Conservation (phyloP, 2,329 filamentous ascomycete species). For the Scorias spongiosa region DNA sequence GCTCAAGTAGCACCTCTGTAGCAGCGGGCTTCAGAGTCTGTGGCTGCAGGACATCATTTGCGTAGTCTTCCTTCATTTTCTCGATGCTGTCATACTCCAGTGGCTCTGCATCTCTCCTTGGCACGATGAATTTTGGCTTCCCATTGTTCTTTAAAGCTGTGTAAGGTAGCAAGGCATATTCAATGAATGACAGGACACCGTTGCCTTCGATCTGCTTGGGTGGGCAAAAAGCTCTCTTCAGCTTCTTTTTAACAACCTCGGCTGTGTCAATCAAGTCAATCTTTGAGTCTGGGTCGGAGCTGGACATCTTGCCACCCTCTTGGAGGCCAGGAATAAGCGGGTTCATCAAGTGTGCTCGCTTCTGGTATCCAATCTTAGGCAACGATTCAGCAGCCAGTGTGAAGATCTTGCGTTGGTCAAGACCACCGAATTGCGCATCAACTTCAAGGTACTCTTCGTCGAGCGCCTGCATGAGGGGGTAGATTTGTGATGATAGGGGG, state of each 20-base stretch:
- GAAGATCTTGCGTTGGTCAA: conserved; percentile 82
- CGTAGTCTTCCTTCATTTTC: conserved; percentile 66
- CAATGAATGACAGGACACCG: conserved; percentile 71
- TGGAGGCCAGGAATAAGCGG: conserved; percentile 75
- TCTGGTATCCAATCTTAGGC: conserved; percentile 71
- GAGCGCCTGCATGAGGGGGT: conserved; percentile 76
- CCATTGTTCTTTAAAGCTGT: conserved; percentile 42
- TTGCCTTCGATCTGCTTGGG: conserved; percentile 71
- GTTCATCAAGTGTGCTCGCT: conserved; percentile 62
- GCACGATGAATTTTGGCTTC: conserved; percentile 48
- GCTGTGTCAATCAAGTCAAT: conserved; percentile 79
- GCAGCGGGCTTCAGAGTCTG: conserved; percentile 81
- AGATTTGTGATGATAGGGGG: conserved; percentile 58
- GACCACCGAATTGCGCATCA: conserved; percentile 74
- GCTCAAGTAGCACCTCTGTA: conserved; percentile 52
- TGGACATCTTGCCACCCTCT: conserved; percentile 65
- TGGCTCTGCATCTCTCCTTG: conserved; percentile 51
- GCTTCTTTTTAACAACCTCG: conserved; percentile 64
- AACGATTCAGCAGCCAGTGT: conserved; percentile 71
- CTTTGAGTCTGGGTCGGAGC: conserved; percentile 60
- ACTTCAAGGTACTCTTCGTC: conserved; percentile 82
- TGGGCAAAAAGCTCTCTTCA: conserved; percentile 68
- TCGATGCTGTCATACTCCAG: conserved; percentile 65
- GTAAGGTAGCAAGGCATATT: conserved; percentile 72
- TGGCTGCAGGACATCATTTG: conserved; percentile 51